phyloP scores from a whole-genome alignment of 805 yeast genomes.

The Suhomyces kilbournensis region DNA sequence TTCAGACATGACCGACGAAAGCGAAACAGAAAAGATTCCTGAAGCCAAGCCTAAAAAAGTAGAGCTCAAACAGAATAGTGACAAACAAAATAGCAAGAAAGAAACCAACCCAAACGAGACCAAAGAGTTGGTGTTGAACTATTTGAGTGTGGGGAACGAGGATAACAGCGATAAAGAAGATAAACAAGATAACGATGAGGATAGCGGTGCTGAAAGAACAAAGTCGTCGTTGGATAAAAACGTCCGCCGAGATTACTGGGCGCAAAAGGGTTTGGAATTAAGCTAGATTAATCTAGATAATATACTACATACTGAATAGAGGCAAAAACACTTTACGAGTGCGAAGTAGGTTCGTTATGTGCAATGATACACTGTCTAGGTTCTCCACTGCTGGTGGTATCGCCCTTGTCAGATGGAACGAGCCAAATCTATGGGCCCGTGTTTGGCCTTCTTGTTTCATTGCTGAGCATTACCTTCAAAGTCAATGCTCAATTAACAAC shows the following conservation, averaged over 20 bases:
- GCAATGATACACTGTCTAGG: not conserved
- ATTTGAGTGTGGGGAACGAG: slow-evolving; percentile 8
- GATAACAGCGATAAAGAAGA: slow-evolving; percentile 1
- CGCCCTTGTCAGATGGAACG: not conserved
- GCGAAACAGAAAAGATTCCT: slow-evolving; percentile 22
- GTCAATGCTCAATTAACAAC: not conserved
- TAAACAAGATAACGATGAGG: slow-evolving; percentile 4
- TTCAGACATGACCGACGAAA: slow-evolving; percentile 42
- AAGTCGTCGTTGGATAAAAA: slow-evolving; percentile 28
- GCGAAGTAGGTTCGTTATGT: not conserved
- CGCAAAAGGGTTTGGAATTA: slow-evolving; percentile 39
- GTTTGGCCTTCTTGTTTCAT: too few species aligned
- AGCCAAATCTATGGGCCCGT: too few species aligned
- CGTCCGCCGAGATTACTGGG: slow-evolving; percentile 39
- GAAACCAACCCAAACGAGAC: slow-evolving; percentile 8
- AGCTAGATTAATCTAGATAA: slow-evolving; percentile 5
- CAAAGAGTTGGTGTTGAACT: slow-evolving; percentile 10
- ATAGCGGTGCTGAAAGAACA: not conserved
- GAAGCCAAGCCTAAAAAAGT: not conserved
- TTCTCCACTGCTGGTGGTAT: not conserved
- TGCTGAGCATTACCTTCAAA: not conserved
- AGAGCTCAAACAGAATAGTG: not conserved
- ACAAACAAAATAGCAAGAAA: slow-evolving; percentile 10
- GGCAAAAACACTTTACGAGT: not conserved
- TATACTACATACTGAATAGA: not conserved